Evolutionary conservation across 2,329 filamentous ascomycete genomes (phyloP), one percentile per base, ranked within the genome.

Genomic region (Ophiosphaerella narmari): DNA sequence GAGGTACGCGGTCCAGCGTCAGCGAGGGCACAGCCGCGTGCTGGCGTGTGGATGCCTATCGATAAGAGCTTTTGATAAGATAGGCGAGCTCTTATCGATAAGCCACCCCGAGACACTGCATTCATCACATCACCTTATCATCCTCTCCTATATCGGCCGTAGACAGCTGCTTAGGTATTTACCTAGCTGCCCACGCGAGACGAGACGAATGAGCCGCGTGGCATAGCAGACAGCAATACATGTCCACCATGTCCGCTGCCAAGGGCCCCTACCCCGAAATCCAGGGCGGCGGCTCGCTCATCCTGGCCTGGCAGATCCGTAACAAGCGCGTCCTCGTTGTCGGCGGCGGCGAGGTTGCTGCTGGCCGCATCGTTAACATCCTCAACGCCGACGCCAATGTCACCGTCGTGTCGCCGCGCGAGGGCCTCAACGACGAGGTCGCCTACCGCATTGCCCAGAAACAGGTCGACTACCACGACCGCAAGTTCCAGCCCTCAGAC

Each of bases 271-370:
- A 89, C 68, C 91, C 92, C 49, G 80, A 88, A 57, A 84, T 97
- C 24, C 87, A 97, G 75, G 90, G 91, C 48, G 93, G 93, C 43
- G 94, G 92, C 51, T 97, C 93, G 54, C 78, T 99, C 59, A 94
- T 99, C 57, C 79, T 99, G 44, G 94, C 94, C 69, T 99, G 93
- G 92, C 94, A 97, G 77, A 87, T 96, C 66, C 88, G 86, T 70
- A 87, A 87, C 73, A 97, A 95, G 75, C 85, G 86, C 58, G 88
- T 97, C 13, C 78, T 99, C n/a, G 89, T 99, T 4, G 85, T 99
- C 7, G 94, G 94, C 58, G 94, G 94, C 64, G 94, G 94, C 74
- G 93, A 97, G 94, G 94, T 99, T 59, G 94, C 94, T 52, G 92
- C 94, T 47, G 92, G 93, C 48, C 90, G 94, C 54, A 96, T 99